Percentiles rank a stretch among this genome's conserved stretches.
Evolutionary conservation across 1,284 basidiomycete species (phyloP).

Genomic region (Agroathelia rolfsii): DNA sequence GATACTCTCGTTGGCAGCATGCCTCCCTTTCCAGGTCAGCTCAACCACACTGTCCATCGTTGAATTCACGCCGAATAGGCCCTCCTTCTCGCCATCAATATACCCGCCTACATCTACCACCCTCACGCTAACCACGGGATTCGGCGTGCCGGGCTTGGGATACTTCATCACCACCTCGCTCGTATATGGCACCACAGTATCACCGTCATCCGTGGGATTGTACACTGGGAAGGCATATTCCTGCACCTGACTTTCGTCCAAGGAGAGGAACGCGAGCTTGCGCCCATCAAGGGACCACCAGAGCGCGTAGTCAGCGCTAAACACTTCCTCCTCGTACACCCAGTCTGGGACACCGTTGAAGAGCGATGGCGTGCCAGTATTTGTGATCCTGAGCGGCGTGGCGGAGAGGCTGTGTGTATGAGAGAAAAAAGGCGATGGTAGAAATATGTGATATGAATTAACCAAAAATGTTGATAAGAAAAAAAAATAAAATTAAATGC

Average conservation of each 20-base stretch:
- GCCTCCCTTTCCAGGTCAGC: constrained; percentile 57
- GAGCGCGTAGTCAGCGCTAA: constrained; percentile 61
- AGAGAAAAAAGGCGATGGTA: too few relatives aligned
- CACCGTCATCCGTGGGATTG: constrained; percentile 67
- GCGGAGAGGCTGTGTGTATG: constrained; percentile 23
- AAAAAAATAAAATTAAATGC: neutral
- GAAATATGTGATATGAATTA: too few relatives aligned
- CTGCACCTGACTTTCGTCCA: constrained; percentile 84
- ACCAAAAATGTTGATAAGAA: too few relatives aligned
- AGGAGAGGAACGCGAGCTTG: constrained; percentile 75
- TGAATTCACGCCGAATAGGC: too few relatives aligned
- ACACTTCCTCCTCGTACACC: constrained; percentile 96
- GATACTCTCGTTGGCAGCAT: constrained; percentile 55
- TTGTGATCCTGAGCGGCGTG: constrained; percentile 69
- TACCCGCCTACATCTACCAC: constrained; percentile 65
- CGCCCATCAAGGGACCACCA: constrained; percentile 88
- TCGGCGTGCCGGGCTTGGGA: constrained; percentile 85
- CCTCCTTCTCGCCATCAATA: constrained; percentile 24
- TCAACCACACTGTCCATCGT: constrained; percentile 43
- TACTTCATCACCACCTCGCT: constrained; percentile 76
- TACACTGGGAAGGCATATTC: constrained; percentile 86
- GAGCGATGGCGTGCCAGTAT: constrained; percentile 70
- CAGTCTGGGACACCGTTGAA: constrained; percentile 96
- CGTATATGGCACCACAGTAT: constrained; percentile 73
- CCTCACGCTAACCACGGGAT: constrained; percentile 80